Evolutionary conservation across 2,329 filamentous ascomycete genomes (phyloP).

Genomic region (Aspergillus piperis): DNA sequence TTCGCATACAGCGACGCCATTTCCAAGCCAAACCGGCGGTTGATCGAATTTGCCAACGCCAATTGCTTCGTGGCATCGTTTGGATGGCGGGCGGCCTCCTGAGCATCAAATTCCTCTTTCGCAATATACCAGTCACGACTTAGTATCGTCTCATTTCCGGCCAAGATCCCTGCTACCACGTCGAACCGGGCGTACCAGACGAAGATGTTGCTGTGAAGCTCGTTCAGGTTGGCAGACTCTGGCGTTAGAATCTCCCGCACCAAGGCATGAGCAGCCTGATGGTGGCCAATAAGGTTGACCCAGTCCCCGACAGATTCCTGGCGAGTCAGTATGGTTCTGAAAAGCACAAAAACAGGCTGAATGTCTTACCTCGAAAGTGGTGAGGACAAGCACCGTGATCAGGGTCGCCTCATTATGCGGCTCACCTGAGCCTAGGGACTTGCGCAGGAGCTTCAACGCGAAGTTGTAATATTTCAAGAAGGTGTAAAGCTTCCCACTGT

Average conservation of each 20-base stretch:
- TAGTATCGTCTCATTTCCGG: constrained; percentile 72
- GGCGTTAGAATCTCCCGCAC: constrained; percentile 77
- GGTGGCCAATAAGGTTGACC: constrained; percentile 89
- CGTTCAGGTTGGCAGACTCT: constrained; percentile 69
- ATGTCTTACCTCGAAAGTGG: constrained; percentile 79
- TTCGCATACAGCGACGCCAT: constrained; percentile 76
- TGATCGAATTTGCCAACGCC: constrained; percentile 64
- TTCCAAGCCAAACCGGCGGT: constrained; percentile 75
- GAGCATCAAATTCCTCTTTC: constrained; percentile 63
- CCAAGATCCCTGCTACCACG: constrained; percentile 78
- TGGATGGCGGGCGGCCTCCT: constrained; percentile 62
- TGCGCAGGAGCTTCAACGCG: constrained; percentile 75
- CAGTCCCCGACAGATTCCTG: constrained; percentile 95
- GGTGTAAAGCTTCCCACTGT: constrained; percentile 71
- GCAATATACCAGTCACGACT: constrained; percentile 75
- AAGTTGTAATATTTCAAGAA: constrained; percentile 91
- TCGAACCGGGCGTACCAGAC: constrained; percentile 93
- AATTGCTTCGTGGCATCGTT: constrained; percentile 66
- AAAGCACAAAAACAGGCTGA: not conserved
- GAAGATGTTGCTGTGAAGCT: constrained; percentile 71
- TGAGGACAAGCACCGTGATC: constrained; percentile 85
- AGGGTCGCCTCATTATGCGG: constrained; percentile 73
- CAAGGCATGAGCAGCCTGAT: constrained; percentile 83
- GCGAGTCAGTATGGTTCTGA: constrained; percentile 1
- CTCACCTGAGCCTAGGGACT: constrained; percentile 69